Evolutionary conservation across 345 rosid genomes (phyloP).

Genomic region (Pseudoturritis turrita): DNA sequence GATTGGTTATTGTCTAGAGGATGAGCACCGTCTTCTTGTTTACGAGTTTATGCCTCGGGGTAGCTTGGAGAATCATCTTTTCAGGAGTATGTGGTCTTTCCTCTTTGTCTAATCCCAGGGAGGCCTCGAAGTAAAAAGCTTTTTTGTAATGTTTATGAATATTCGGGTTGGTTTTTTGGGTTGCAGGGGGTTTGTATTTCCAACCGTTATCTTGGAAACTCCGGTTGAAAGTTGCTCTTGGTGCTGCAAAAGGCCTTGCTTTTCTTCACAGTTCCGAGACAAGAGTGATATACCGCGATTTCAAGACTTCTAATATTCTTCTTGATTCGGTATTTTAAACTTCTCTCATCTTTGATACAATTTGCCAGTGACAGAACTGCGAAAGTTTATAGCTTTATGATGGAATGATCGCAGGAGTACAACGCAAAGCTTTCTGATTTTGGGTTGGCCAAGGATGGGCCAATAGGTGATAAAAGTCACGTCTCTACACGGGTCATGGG

Average conservation of each 20-base stretch:
- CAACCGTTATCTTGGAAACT: constrained; percentile 29
- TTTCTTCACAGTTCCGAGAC: constrained; percentile 89
- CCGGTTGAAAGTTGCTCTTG: constrained; percentile 84
- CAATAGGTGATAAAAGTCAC: constrained; percentile 79
- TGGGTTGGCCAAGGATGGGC: constrained; percentile 94
- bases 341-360: background rate
- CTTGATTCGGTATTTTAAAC: constrained; percentile 72
- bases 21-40: constrained; percentile 87
- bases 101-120: background rate
- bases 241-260: constrained; percentile 96
- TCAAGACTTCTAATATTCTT: constrained; percentile 92
- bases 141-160: constrained; percentile 3
- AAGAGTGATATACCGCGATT: constrained; percentile 95
- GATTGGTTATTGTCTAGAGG: constrained; percentile 88
- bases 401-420: constrained; percentile 45
- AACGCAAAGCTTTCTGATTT: constrained; percentile 93
- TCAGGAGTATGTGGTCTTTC: constrained; percentile 64
- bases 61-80: constrained; percentile 97
- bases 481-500: constrained; percentile 93
- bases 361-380: background rate
- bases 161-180: background rate
- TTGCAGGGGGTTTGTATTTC: constrained; percentile 20
- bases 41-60: constrained; percentile 98
- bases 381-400: background rate
- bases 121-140: background rate